Evolutionary conservation across 179 eudicot genomes (phyloP), one percentile per base, ranked within the genome.

Genomic region (Drosera spatulata): DNA sequence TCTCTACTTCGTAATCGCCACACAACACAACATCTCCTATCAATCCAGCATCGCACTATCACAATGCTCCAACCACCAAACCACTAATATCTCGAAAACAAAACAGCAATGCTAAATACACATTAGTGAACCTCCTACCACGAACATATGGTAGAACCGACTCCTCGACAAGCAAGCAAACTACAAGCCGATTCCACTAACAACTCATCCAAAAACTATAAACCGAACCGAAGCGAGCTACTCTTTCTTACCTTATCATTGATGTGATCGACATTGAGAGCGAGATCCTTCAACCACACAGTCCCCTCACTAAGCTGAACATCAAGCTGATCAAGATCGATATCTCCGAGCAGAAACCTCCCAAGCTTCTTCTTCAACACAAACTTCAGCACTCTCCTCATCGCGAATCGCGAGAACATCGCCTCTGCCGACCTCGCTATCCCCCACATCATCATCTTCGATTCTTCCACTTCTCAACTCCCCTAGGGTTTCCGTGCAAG

Each of bases 281-380:
- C 95, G 39, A 91, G 82, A 74, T 88, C 95, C 54, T 82, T 72
- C 33, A 91, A 93, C 71, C 80, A 82, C 62, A 91, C 66, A 0
- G 81, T 69, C 40, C 98, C 98, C 37, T 77, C 80, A 4, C 80
- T 55, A 59, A 88, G 85, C 73, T 91, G 98, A 62, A 91, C 86
- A 76, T 91, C 98, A 45, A 91, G 96, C 66, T 91, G 95, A 49
- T 91, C 71, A 22, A 88, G 81, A 75, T 91, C 96, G 62, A 91
- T 86, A 33, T 91, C 98, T 1, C 96, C 98, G 2, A 82, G 68
- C 14, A 91, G 79, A 14, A 84, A 79, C 65, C 82, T 75, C 39
- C 98, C 98, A 10, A 91, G 63, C 61, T 91, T 88, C 79, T 88
- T 91, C 91, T 88, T 91, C 78, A 91, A 67, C 61, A 85, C 63